A percentile compares a stretch with the other conserved stretches of the same genome.
Conservation (phyloP, 2,329 filamentous ascomycete genomes). For the Stachybotrys chartarum region DNA sequence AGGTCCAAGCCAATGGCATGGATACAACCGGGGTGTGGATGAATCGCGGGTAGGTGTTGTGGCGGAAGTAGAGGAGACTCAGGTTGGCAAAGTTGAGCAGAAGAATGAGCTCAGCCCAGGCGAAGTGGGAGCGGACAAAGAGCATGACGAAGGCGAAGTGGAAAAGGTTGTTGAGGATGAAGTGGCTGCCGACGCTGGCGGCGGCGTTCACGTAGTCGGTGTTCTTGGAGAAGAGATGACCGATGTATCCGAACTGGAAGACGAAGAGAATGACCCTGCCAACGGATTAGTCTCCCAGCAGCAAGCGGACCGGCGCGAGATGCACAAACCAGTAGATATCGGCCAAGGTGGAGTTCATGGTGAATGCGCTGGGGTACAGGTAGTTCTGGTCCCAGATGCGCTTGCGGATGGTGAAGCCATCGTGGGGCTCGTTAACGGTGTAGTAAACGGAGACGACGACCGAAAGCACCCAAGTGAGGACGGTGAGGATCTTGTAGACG, state of each 20-base stretch:
- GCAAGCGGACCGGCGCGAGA: too few species aligned
- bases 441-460: conserved; percentile 71
- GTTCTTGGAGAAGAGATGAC: conserved; percentile 66
- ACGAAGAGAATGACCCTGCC: conserved; percentile 66
- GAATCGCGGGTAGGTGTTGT: conserved; percentile 62
- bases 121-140: conserved; percentile 70
- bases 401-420: conserved; percentile 50
- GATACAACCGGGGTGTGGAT: conserved; percentile 72
- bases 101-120: conserved; percentile 68
- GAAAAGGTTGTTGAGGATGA: conserved; percentile 78
- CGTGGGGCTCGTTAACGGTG: conserved; percentile 54
- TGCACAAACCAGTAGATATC: conserved; percentile 68
- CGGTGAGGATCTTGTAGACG: conserved; percentile 69
- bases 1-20: conserved; percentile 75
- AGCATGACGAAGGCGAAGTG: conserved; percentile 77
- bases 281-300: too few species aligned
- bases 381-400: conserved; percentile 72
- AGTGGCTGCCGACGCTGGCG: conserved; percentile 74
- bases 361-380: conserved; percentile 63
- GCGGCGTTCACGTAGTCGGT: conserved; percentile 58
- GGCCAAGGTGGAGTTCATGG: conserved; percentile 57
- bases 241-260: conserved; percentile 68
- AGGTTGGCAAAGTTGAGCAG: conserved; percentile 80
- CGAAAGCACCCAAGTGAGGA: conserved; percentile 67
- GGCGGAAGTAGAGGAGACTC: conserved; percentile 70